phyloP scores from a whole-genome alignment of 345 rosid genomes.

The Aquilaria malaccensis region DNA sequence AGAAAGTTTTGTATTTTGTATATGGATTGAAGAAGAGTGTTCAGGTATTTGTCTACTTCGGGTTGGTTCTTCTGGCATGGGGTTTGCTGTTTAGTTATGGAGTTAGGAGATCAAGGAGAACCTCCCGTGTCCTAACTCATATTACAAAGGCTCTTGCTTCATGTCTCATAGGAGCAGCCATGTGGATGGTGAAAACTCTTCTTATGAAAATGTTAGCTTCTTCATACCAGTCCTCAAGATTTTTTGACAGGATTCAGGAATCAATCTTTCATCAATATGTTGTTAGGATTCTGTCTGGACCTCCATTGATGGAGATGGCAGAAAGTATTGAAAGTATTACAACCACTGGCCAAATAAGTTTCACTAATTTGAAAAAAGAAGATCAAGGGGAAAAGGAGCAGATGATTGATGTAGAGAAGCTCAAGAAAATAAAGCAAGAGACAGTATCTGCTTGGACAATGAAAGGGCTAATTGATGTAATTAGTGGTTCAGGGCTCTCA shows the following conservation, averaged over 20 bases:
- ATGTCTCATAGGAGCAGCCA: constrained; percentile 35
- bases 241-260: constrained; percentile 64
- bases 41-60: constrained; percentile 40
- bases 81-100: constrained; percentile 37
- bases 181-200: constrained; percentile 47
- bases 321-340: constrained; percentile 22
- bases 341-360: constrained; percentile 40
- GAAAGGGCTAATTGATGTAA: constrained; percentile 50
- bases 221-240: constrained; percentile 43
- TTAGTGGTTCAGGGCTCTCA: constrained; percentile 41
- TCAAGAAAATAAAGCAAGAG: constrained; percentile 50
- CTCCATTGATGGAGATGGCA: constrained; percentile 48
- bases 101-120: constrained; percentile 25
- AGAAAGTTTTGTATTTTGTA: constrained; percentile 62
- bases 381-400: constrained; percentile 31
- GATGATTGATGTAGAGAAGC: constrained; percentile 59
- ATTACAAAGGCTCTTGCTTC: constrained; percentile 39
- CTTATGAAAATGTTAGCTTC: constrained; percentile 47
- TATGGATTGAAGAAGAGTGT: constrained; percentile 48
- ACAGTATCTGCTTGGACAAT: constrained; percentile 74
- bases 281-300: constrained; percentile 46
- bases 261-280: constrained; percentile 56
- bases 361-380: constrained; percentile 22
- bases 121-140: constrained; percentile 28
- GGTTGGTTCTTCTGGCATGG: constrained; percentile 50